phyloP scores from a whole-genome alignment of 1,284 basidiomycete genomes.

The Trametes versicolor region DNA sequence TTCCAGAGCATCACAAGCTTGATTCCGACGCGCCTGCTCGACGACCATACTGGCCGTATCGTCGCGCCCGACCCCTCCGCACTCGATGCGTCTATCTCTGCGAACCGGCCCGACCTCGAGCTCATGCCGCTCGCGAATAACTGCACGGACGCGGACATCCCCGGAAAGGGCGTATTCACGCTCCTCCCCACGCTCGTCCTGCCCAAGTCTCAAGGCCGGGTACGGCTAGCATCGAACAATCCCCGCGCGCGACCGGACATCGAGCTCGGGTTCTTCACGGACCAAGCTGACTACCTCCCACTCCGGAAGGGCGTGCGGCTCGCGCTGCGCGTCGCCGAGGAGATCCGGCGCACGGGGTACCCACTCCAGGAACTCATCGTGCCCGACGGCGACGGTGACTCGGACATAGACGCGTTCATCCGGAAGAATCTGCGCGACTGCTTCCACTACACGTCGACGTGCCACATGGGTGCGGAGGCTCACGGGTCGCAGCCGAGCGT shows the following conservation, averaged over 20 bases:
- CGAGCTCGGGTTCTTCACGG: constrained; percentile 44
- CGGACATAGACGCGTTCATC: constrained; percentile 42
- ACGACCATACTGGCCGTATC: constrained; percentile 20
- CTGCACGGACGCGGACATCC: constrained; percentile 31
- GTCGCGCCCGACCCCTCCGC: constrained; percentile 19
- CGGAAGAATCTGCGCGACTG: constrained; percentile 39
- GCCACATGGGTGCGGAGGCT: constrained; percentile 48
- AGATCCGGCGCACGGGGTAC: constrained; percentile 44
- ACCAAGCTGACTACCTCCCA: constrained; percentile 39
- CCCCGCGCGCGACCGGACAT: constrained; percentile 45
- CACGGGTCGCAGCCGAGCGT: constrained; percentile 47
- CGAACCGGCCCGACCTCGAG: constrained; percentile 49
- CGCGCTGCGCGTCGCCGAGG: constrained; percentile 40
- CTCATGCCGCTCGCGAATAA: constrained; percentile 44
- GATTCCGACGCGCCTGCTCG: constrained; percentile 40
- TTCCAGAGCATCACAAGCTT: constrained; percentile 43
- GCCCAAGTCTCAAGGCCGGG: constrained; percentile 45
- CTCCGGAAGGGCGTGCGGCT: constrained; percentile 42
- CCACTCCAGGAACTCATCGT: constrained; percentile 45
- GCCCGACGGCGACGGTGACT: constrained; percentile 39
- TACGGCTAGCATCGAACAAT: constrained; percentile 46
- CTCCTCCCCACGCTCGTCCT: constrained; percentile 44
- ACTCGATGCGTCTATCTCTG: constrained; percentile 35
- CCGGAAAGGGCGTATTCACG: constrained; percentile 40
- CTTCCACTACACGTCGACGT: constrained; percentile 49